These are phyloP conservation scores for Thalia dealbata DNA, from an alignment of 176 grass and related monocot species.

Conservation along the genomic window DNA sequence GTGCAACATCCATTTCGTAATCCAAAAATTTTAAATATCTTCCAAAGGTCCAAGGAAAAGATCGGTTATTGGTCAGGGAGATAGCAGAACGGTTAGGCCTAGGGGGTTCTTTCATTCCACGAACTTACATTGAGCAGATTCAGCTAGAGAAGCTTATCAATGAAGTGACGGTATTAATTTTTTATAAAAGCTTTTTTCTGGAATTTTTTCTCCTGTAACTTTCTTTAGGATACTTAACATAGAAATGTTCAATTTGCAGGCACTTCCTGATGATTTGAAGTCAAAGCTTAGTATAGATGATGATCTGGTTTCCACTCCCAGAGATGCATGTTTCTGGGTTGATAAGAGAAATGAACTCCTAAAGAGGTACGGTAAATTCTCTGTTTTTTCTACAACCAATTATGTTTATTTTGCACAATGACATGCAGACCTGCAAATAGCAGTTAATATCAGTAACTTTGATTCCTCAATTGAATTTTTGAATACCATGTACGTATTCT, in stretches of 20 bases:
- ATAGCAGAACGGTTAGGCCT: constrained; percentile 72
- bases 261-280: constrained; percentile 90
- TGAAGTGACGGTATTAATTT: constrained; percentile 76
- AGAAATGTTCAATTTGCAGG: constrained; percentile 33
- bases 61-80: constrained; percentile 54
- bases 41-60: constrained; percentile 85
- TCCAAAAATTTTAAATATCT: constrained; percentile 1
- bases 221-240: neutral
- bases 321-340: constrained; percentile 64
- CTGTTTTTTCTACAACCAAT: constrained; percentile 7
- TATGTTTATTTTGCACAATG: constrained; percentile 12
- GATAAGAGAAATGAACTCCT: constrained; percentile 61
- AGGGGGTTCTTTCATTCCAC: constrained; percentile 84
- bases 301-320: constrained; percentile 73
- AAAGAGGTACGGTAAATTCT: constrained; percentile 49
- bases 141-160: constrained; percentile 94
- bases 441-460: constrained; percentile 4
- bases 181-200: neutral
- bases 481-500: too few species aligned
- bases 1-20: neutral
- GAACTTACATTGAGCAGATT: constrained; percentile 97
- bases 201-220: neutral
- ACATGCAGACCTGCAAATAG: neutral
- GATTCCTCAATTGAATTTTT: too few species aligned
- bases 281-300: constrained; percentile 87